Percentiles rank a stretch among this genome's conserved stretches.
Conservation (phyloP, 2,329 filamentous ascomycete genomes). For the Lachnellula occidentalis region DNA sequence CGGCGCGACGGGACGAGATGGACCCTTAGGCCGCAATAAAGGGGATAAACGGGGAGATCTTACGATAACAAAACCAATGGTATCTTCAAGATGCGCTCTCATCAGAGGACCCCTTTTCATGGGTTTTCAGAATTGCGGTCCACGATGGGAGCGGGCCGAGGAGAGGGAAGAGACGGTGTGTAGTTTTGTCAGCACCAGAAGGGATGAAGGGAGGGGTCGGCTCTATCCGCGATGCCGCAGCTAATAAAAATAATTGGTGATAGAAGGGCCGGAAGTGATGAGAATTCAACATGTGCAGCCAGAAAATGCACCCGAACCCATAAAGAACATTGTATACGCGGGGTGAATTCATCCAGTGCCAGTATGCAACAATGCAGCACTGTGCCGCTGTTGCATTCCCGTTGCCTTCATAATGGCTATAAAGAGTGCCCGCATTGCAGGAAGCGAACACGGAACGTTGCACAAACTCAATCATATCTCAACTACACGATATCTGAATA, state of each 20-base stretch:
- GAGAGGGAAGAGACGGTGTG: neutral
- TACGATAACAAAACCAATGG: conserved; percentile 12
- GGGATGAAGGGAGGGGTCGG: conserved; percentile 5
- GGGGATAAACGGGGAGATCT: conserved; percentile 1
- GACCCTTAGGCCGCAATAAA: conserved; percentile 2
- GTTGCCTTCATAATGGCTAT: conserved; percentile 14
- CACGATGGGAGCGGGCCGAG: conserved; percentile 16
- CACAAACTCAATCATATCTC: conserved; percentile 3
- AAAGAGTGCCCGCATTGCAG: neutral
- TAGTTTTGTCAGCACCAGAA: neutral
- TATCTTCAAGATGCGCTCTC: conserved; percentile 4
- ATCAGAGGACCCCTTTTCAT: conserved; percentile 5
- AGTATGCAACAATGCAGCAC: conserved; percentile 11
- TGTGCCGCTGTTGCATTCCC: conserved; percentile 18
- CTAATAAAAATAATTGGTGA: neutral
- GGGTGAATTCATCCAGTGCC: conserved; percentile 15
- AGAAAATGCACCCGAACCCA: neutral
- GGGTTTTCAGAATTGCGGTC: conserved; percentile 4
- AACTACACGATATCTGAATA: neutral
- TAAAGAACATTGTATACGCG: neutral
- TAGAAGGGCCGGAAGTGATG: neutral
- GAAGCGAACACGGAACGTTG: conserved; percentile 1
- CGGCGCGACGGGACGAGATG: conserved; percentile 12
- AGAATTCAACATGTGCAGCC: conserved; percentile 1
- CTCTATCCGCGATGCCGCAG: conserved; percentile 9